Evolutionary conservation across 1,284 basidiomycete species (phyloP).

Genomic region (Trichosporon ovoides): DNA sequence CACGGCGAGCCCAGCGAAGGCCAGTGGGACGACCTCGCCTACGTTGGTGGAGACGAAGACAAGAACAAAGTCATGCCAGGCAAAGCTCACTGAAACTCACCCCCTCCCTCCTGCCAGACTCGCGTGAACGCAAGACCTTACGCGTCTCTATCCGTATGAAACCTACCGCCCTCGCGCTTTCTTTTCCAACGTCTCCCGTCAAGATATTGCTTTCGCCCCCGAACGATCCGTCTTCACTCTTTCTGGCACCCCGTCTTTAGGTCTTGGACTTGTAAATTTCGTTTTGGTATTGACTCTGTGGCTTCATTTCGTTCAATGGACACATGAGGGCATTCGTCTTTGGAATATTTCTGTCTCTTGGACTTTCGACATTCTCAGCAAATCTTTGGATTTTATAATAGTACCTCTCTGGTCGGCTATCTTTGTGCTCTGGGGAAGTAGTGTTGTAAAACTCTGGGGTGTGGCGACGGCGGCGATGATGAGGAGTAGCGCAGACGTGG

Average conservation of each 20-base stretch:
- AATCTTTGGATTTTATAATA: constrained; percentile 6
- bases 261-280: constrained; percentile 4
- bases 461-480: neutral
- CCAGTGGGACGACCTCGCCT: constrained; percentile 32
- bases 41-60: constrained; percentile 13
- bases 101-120: neutral
- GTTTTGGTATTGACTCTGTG: constrained; percentile 4
- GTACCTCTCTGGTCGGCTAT: neutral
- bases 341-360: neutral
- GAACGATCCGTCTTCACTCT: neutral
- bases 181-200: neutral
- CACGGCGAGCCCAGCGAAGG: constrained; percentile 21
- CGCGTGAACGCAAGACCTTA: neutral
- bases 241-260: neutral
- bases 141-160: neutral
- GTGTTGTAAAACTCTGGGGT: constrained; percentile 2
- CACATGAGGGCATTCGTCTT: neutral
- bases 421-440: neutral
- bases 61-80: constrained; percentile 1
- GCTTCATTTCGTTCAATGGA: constrained; percentile 4
- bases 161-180: neutral
- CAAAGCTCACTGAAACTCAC: constrained; percentile 1
- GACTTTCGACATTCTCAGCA: constrained; percentile 4
- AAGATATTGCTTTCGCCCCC: neutral
- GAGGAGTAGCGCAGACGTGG: neutral